Base-by-base conservation (phyloP, 2,329 filamentous ascomycete genomes). In the Blumeriella jaapii region DNA sequence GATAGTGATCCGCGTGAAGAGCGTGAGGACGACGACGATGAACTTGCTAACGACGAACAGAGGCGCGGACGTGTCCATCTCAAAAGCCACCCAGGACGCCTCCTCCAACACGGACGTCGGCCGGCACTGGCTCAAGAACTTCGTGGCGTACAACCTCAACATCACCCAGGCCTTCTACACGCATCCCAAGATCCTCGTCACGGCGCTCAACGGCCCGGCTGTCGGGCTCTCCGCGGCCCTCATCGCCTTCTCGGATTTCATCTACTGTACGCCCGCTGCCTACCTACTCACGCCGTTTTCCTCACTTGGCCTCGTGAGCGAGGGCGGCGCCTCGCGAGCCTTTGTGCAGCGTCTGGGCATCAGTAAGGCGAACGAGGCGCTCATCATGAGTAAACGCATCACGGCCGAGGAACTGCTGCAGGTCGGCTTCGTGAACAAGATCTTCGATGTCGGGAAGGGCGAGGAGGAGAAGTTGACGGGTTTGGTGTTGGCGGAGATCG, bases 251-350 rank as follows among this genome's bases (percentile, higher is more conserved):
- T 82, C 82, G 15, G 91, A 96, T 65, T 96, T 96, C 64, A 73
- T 96, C 57, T 96, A 96, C 67, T 78, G 73, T 55, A 69, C 80
- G 0, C 86, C 87, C 0, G 70, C 81, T 48, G 65, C 86, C 18
- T 98, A 85, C 61, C 67, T 96, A 16, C 74, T 96, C 16, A 94
- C 87, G 1, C 91, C 91, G 3, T 96, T 96, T 61, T 80, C 78
- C 4, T 89, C 82, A 1, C 70, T 96, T 1, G 89, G 91, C 1
- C 72, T 98, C 1, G 87, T 96, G 0, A 72, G 86, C 36, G 91
- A 96, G 62, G 91, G 89, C 25, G 84, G 80, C 29, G 77, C 86
- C 0, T 84, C 77, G 11, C 65, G 76, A 36, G 84, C 78, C 0
- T 79, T 96, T 38, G 83, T 91, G 10, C 71, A 80, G 50, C 67